A percentile compares a stretch with the other conserved stretches of the same genome.
Evolutionary conservation across 164 flowering plant species (phyloP).

Genomic region (Umbellularia californica): DNA sequence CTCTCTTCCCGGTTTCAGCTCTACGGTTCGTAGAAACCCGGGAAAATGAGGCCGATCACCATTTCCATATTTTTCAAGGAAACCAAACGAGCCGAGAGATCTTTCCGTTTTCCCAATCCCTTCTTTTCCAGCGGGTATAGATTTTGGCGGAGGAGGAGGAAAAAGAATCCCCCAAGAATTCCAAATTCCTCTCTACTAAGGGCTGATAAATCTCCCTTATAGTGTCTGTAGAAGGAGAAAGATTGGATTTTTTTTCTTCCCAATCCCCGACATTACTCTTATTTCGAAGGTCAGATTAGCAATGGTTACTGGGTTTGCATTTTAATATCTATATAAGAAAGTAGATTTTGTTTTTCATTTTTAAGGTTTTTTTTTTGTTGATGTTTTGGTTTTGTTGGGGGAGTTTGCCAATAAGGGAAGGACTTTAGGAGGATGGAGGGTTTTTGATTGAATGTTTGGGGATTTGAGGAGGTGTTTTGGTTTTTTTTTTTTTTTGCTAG

Average conservation of each 20-base stretch:
- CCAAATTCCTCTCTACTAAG: background rate
- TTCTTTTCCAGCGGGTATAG: too few relatives aligned
- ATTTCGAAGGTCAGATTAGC: background rate
- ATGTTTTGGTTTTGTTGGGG: too few relatives aligned
- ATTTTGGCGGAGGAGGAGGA: too few relatives aligned
- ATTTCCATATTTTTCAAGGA: background rate
- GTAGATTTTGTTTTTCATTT: background rate
- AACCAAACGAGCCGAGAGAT: background rate
- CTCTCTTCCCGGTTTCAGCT: background rate
- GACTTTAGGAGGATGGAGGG: background rate
- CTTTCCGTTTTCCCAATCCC: background rate
- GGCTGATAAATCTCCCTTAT: background rate
- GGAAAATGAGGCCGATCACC: background rate
- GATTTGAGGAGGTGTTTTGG: background rate
- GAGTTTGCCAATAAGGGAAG: too few relatives aligned
- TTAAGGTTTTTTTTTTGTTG: too few relatives aligned
- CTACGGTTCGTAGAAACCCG: background rate
- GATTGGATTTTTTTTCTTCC: too few relatives aligned
- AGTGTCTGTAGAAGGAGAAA: background rate
- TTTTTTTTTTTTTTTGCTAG: too few relatives aligned
- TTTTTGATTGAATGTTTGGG: background rate
- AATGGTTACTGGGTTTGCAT: too few relatives aligned
- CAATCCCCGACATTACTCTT: background rate
- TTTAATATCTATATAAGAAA: too few relatives aligned
- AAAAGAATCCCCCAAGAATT: too few relatives aligned